Evolutionary conservation across 805 yeast genomes (phyloP).

Genomic region (Kregervanrija pseudodelftensis): DNA sequence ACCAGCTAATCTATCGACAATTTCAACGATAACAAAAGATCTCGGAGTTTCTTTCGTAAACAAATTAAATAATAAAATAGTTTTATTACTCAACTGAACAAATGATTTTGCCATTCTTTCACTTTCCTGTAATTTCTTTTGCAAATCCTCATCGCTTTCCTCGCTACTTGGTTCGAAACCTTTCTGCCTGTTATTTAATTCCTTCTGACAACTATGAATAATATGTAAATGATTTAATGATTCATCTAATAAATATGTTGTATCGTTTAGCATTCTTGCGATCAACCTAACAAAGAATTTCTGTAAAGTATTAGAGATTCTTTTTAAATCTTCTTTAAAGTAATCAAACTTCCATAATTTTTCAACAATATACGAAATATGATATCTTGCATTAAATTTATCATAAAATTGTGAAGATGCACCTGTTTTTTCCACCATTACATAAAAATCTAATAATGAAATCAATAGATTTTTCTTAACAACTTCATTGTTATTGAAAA

Average conservation of each 20-base stretch:
- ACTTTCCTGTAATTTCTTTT: conserved; percentile 47
- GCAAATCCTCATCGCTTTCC: conserved; percentile 58
- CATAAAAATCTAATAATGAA: conserved; percentile 83
- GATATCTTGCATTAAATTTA: conserved; percentile 85
- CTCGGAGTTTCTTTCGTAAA: conserved; percentile 83
- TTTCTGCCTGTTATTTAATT: conserved; percentile 44
- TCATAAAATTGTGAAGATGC: conserved; percentile 93
- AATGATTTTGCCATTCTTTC: conserved; percentile 77
- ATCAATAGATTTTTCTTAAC: conserved; percentile 65
- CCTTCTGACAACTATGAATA: conserved; percentile 70
- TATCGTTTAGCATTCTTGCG: conserved; percentile 91
- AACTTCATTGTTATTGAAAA: conserved; percentile 56
- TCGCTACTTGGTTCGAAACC: conserved; percentile 27
- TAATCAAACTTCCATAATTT: conserved; percentile 70
- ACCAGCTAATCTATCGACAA: conserved; percentile 89
- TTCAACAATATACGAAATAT: conserved; percentile 76
- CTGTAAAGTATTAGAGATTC: conserved; percentile 59
- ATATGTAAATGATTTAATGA: conserved; percentile 71
- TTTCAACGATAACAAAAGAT: conserved; percentile 81
- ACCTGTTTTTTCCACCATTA: conserved; percentile 94
- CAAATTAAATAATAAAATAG: conserved; percentile 68
- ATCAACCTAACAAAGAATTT: conserved; percentile 88
- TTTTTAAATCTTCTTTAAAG: conserved; percentile 61
- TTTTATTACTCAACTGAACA: conserved; percentile 76
- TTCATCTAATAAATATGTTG: conserved; percentile 87